These are phyloP conservation scores for Fonsecaea pedrosoi DNA, from an alignment of 2,329 filamentous ascomycete species.

Conservation along the genomic window DNA sequence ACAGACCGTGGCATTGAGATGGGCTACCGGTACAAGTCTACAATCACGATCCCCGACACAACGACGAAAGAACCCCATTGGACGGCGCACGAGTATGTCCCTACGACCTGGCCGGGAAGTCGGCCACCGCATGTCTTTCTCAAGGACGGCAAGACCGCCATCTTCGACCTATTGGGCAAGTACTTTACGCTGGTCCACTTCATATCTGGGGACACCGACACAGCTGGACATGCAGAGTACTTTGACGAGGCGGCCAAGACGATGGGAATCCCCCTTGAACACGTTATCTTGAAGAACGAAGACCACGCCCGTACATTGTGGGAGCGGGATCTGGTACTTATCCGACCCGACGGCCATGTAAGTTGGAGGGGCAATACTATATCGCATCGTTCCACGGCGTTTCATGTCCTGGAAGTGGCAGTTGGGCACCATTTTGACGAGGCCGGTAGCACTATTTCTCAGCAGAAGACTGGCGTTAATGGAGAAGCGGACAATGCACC, in stretches of 20 bases:
- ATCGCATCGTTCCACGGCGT: background rate
- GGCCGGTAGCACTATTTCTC: background rate
- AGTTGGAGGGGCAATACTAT: constrained; percentile 36
- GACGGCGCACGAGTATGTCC: constrained; percentile 36
- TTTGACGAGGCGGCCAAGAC: constrained; percentile 14
- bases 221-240: background rate
- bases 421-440: background rate
- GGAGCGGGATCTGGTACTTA: constrained; percentile 39
- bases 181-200: constrained; percentile 30
- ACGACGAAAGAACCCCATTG: constrained; percentile 31
- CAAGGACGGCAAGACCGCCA: constrained; percentile 40
- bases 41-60: constrained; percentile 28
- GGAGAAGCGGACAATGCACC: background rate
- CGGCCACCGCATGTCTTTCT: constrained; percentile 45
- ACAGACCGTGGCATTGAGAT: constrained; percentile 37
- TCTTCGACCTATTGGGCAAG: constrained; percentile 39
- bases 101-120: constrained; percentile 43
- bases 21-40: constrained; percentile 36
- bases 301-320: constrained; percentile 37
- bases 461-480: background rate
- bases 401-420: constrained; percentile 1
- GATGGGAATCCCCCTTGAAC: constrained; percentile 33
- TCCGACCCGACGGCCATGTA: constrained; percentile 42
- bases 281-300: constrained; percentile 29
- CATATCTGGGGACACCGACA: constrained; percentile 10